phyloP scores from a whole-genome alignment of 192 early-diverging fungal genomes.

The Backusella liffmaniae region DNA sequence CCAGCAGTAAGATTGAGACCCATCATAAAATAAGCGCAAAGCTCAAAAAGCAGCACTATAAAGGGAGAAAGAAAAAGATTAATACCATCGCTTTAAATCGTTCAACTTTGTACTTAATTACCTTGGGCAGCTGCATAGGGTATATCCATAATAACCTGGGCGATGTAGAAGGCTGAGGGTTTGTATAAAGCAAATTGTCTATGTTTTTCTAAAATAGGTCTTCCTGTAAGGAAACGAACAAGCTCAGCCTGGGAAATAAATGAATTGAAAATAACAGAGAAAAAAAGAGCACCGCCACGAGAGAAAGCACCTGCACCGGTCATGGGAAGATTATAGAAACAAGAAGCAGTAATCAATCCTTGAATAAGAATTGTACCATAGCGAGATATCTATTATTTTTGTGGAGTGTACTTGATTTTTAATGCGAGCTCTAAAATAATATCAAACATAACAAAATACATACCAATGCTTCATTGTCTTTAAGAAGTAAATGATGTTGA shows the following conservation, averaged over 20 bases:
- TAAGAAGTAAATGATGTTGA: slow-evolving; percentile 60
- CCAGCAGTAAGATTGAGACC: slow-evolving; percentile 17
- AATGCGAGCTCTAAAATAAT: no score
- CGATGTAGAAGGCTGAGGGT: slow-evolving; percentile 54
- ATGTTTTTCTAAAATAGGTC: slow-evolving; percentile 78
- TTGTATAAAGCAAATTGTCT: slow-evolving; percentile 69
- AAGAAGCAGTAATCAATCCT: slow-evolving; percentile 69
- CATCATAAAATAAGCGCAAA: slow-evolving; percentile 63
- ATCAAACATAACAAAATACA: no score
- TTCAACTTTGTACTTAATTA: not conserved
- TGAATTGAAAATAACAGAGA: slow-evolving; percentile 51
- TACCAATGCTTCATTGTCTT: slow-evolving; percentile 44
- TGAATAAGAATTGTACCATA: slow-evolving; percentile 53
- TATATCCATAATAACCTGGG: slow-evolving; percentile 55
- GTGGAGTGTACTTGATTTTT: no score
- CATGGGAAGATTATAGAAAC: slow-evolving; percentile 60
- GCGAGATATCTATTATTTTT: slow-evolving; percentile 41
- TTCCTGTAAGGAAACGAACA: slow-evolving; percentile 68
- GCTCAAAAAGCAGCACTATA: slow-evolving; percentile 56
- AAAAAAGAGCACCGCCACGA: slow-evolving; percentile 76
- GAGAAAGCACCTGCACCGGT: slow-evolving; percentile 68
- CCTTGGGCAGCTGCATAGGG: slow-evolving; percentile 46
- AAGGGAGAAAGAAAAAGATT: not conserved
- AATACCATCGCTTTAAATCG: not conserved
- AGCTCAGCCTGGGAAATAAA: slow-evolving; percentile 69